phyloP scores from a whole-genome alignment of 768 basidiomycete genomes.

The Boletales sp. region DNA sequence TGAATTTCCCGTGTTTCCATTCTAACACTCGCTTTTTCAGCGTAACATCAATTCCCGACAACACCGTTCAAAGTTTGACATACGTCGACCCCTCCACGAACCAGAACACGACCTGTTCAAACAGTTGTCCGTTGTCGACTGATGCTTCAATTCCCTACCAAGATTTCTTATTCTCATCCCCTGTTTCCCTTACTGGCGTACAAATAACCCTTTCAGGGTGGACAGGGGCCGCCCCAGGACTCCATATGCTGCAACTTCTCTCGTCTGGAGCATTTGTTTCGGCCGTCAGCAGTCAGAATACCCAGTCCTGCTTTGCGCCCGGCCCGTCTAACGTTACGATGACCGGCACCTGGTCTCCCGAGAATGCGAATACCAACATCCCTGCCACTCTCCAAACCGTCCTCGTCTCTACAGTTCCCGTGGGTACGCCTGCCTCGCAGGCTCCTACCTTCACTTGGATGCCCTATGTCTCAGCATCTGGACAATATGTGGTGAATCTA shows the following conservation, averaged over 20 bases:
- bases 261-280: conserved; percentile 91
- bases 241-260: conserved; percentile 89
- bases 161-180: conserved; percentile 80
- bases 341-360: conserved; percentile 68
- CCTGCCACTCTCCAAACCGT: conserved; percentile 78
- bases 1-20: background rate
- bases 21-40: conserved; percentile 39
- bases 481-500: conserved; percentile 80
- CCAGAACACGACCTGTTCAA: conserved; percentile 72
- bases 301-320: conserved; percentile 73
- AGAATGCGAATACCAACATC: conserved; percentile 65
- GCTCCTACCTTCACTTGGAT: conserved; percentile 86
- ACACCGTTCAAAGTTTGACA: conserved; percentile 68
- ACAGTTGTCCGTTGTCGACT: conserved; percentile 75
- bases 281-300: conserved; percentile 57
- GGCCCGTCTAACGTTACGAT: conserved; percentile 62
- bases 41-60: conserved; percentile 86
- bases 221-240: conserved; percentile 70
- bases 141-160: conserved; percentile 80
- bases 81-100: conserved; percentile 77
- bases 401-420: conserved; percentile 61
- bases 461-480: conserved; percentile 89
- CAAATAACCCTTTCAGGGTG: conserved; percentile 78
- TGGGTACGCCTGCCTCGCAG: conserved; percentile 54
- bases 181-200: conserved; percentile 78